phyloP scores from a whole-genome alignment of 768 basidiomycete genomes.

The Psilocybe cubensis region DNA sequence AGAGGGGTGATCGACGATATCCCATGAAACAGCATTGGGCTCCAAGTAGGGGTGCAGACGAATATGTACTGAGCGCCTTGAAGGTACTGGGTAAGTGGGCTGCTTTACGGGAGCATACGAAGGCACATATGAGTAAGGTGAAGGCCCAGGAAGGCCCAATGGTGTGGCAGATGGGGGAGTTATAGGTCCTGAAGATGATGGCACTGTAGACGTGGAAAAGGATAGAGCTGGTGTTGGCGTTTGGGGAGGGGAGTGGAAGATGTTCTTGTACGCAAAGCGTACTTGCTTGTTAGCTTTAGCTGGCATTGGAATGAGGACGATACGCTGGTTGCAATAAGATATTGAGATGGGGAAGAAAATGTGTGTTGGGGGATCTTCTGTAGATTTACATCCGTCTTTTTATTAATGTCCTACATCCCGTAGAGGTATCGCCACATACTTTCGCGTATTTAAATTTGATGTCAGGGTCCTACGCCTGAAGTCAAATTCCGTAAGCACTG shows the following conservation, averaged over 20 bases:
- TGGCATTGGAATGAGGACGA: neutral
- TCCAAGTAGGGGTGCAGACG: conserved; percentile 32
- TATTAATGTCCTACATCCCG: neutral
- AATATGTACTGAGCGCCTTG: conserved; percentile 7
- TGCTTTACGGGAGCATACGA: neutral
- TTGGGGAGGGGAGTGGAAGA: conserved; percentile 11
- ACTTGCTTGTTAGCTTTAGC: conserved; percentile 12
- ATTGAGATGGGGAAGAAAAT: neutral
- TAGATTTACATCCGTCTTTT: neutral
- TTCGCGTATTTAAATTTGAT: neutral
- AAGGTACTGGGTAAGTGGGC: neutral
- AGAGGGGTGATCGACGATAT: conserved; percentile 32
- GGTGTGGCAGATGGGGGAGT: neutral
- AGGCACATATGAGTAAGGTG: neutral
- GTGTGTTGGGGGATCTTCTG: neutral
- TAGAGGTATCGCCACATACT: neutral
- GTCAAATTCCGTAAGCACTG: neutral
- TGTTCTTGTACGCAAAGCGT: conserved; percentile 24
- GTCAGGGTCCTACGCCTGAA: neutral
- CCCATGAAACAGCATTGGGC: conserved; percentile 28
- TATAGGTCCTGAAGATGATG: conserved; percentile 1
- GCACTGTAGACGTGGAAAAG: conserved; percentile 1
- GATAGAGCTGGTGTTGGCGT: neutral
- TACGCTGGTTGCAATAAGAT: neutral
- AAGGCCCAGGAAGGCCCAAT: neutral